These are phyloP conservation scores for Dothiorella sarmentorum DNA, from an alignment of 2,329 filamentous ascomycete species.

Conservation along the genomic window DNA sequence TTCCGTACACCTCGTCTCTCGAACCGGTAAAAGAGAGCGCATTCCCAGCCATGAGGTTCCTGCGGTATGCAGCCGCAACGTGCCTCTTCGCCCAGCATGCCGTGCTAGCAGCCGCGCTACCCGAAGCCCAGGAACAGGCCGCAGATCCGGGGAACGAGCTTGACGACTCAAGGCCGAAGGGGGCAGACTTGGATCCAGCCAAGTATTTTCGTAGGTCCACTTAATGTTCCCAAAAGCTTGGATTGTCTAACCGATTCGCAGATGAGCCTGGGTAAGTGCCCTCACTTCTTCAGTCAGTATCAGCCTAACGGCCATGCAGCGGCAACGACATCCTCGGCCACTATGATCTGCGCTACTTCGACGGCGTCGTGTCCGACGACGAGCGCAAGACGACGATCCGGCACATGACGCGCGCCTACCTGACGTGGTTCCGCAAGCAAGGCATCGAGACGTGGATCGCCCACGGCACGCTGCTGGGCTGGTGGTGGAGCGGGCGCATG, in stretches of 20 bases:
- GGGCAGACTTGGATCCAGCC: neutral
- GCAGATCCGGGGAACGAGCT: conserved; percentile 1
- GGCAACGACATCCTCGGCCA: conserved; percentile 59
- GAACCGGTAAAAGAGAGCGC: no score
- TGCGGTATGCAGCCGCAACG: conserved; percentile 2
- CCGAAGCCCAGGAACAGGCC: neutral
- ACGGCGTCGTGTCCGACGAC: conserved; percentile 60
- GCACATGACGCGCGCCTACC: conserved; percentile 71
- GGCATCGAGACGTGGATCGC: conserved; percentile 81
- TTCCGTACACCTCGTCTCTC: neutral
- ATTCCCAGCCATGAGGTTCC: neutral
- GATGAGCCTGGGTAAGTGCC: conserved; percentile 17
- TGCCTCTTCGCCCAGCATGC: neutral
- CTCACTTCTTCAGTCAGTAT: neutral
- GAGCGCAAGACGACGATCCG: conserved; percentile 63
- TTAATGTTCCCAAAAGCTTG: neutral
- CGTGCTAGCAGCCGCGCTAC: neutral
- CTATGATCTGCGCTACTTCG: conserved; percentile 72
- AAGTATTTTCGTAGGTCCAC: conserved; percentile 17
- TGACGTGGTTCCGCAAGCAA: conserved; percentile 61
- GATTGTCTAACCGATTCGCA: neutral
- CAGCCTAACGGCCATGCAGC: conserved; percentile 16
- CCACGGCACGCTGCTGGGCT: conserved; percentile 77
- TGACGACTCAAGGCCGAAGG: neutral
- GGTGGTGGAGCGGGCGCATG: conserved; percentile 81